These are phyloP conservation scores for Erigeron canadensis DNA, from an alignment of 129 eudicot species.

Conservation along the genomic window DNA sequence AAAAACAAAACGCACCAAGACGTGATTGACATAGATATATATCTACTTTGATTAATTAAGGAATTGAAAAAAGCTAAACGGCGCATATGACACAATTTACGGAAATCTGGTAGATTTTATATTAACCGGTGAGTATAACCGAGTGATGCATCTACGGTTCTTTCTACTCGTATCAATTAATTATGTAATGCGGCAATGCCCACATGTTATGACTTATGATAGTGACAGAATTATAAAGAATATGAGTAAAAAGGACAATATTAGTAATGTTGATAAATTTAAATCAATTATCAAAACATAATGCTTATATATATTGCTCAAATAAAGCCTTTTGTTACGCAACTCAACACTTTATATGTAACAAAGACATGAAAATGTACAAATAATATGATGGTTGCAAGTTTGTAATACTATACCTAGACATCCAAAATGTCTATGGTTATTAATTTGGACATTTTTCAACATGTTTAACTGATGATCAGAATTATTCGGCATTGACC, in stretches of 20 bases:
- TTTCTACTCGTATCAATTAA: neutral
- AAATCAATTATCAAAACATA: too few species aligned
- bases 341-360: too few species aligned
- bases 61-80: slow-evolving; percentile 19
- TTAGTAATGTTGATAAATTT: neutral
- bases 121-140: slow-evolving; percentile 6
- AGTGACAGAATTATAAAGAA: neutral
- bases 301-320: too few species aligned
- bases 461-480: too few species aligned
- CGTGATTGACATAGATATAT: neutral
- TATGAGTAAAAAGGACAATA: neutral
- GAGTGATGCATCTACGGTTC: neutral
- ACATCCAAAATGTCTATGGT: too few species aligned
- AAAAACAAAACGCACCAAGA: neutral
- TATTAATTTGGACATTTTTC: too few species aligned
- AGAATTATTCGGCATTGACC: too few species aligned
- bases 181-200: too few species aligned
- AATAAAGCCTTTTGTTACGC: too few species aligned
- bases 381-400: too few species aligned
- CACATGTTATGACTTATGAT: neutral
- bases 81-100: slow-evolving; percentile 24
- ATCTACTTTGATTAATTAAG: neutral
- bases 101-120: slow-evolving; percentile 4
- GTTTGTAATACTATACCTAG: too few species aligned
- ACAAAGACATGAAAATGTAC: too few species aligned